Base-by-base conservation (phyloP, 257 asterid species). In the Solanum dulcamara region DNA sequence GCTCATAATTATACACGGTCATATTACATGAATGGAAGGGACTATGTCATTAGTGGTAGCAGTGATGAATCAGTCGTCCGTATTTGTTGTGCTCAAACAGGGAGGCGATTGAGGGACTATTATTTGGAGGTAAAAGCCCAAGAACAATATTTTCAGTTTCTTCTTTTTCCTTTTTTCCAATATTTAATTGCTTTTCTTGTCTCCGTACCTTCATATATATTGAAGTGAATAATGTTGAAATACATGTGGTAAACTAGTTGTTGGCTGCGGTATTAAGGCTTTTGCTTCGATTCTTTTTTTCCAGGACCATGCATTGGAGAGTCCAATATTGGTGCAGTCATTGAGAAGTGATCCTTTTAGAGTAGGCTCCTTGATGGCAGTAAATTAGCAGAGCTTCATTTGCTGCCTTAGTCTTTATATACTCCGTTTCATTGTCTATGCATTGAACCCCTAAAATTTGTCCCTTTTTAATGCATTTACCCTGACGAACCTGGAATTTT, bases 21-120 rank as follows among this genome's bases (percentile, higher is more conserved):
- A 0, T 95, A 95, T 87, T 95, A 95, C 89, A 94, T 94, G 98
- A 95, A 92, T 24, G 94, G 94, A 30, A 85, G 97, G 87, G 98
- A 95, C 85, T 93, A 93, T 88, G 88, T 95, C 62, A 89, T 95
- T 62, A 95, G 94, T 62, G 98, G 98, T 85, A 95, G 97, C 80
- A 90, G 92, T 48, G 97, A 93, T 87, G 98, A 95, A 85, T 87
- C 92, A 48, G 89, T 89, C 1, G 85, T 95, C 48, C 96, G 88
- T 87, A 24, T 95, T 74, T 94, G 97, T 84, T 94, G 97, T 86
- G 93, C 92, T 5, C 94, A 93, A 89, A 93, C 98, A 1, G 96
- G 98, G 85, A 93, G 94, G 88, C 92, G 95, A 38, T 77, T 95
- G 38, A 87, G 91, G 81, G 94, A 94, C 85, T 87, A 93, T 67